Evolutionary conservation across 768 basidiomycete species (phyloP).

Genomic region (Daedaleopsis nitida): DNA sequence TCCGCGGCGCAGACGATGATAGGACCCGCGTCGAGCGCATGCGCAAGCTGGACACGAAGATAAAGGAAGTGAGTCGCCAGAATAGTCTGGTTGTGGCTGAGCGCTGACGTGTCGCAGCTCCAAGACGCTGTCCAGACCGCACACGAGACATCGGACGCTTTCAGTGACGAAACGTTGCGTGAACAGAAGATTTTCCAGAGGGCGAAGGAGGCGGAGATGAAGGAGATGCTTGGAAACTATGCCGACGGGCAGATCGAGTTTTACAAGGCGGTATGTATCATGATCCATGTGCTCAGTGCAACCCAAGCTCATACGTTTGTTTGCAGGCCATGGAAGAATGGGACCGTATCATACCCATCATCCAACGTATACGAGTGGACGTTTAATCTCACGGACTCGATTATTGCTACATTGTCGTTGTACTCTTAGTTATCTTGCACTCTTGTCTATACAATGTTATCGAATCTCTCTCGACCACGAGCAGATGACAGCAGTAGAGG

Average conservation of each 20-base stretch:
- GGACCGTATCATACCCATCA: slow-evolving; percentile 91
- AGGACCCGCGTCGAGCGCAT: slow-evolving; percentile 91
- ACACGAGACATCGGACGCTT: slow-evolving; percentile 94
- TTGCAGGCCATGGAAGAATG: slow-evolving; percentile 92
- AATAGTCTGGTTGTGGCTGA: background rate
- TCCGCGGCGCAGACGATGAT: slow-evolving; percentile 93
- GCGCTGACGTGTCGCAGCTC: slow-evolving; percentile 50
- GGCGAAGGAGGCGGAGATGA: slow-evolving; percentile 95
- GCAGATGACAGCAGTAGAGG: background rate
- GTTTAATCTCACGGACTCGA: slow-evolving; percentile 47
- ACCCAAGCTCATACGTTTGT: slow-evolving; percentile 16
- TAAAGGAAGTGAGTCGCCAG: slow-evolving; percentile 75
- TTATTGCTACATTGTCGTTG: slow-evolving; percentile 16
- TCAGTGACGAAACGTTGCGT: slow-evolving; percentile 91
- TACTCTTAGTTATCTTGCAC: slow-evolving; percentile 10
- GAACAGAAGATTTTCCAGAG: slow-evolving; percentile 91
- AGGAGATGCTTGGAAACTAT: slow-evolving; percentile 85
- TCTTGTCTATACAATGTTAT: background rate
- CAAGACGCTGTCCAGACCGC: slow-evolving; percentile 96
- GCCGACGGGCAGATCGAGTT: slow-evolving; percentile 96
- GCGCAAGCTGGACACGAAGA: slow-evolving; percentile 88
- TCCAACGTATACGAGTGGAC: slow-evolving; percentile 93
- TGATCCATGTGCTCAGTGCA: background rate
- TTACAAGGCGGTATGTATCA: slow-evolving; percentile 68
- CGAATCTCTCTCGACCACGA: background rate